Base-by-base conservation (phyloP, 306 rosid genomes). In the Prunus mira region DNA sequence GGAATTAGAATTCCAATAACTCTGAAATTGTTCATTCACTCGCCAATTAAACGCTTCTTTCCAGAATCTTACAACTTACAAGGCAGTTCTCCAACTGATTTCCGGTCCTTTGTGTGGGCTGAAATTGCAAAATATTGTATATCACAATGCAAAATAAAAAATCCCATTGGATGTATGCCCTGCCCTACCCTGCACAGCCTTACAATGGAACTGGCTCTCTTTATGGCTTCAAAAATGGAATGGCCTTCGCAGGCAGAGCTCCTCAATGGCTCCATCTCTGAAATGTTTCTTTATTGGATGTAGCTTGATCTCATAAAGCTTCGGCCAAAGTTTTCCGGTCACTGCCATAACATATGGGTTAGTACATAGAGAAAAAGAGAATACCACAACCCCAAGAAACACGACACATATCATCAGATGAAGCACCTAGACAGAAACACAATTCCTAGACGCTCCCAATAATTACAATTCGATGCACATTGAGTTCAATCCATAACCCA, bases 261-360 rank as follows among this genome's bases (percentile, higher is more conserved):
- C 45, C 81, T 88, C 85, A 22, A 91, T 81, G 38, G 3, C 25
- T 70, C 72, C 87, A 65, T 81, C 85, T 17, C 77, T 61, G 55
- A 82, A 14, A 56, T 65, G 74, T 73, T 84, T 47, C 61, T 85
- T 75, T 22, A 82, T 43, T 3, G 88, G 91, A 61, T 57, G 60
- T 78, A 90, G 66, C 82, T 87, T 86, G 78, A 91, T 84, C 86
- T 94, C 97, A 75, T 76, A 91, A 43, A 94, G 84, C 87, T 86
- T 87, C 22, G 98, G 97, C 98, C 98, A 94, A 19, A 86, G 74
- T 85, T 94, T 94, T 77, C 98, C 97, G 0, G 98, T 94, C 78
- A 94, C 98, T 94, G 91, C 80, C 80, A 77, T 27, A 45, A 83
- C 71, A n/a, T 51, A 72, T 67, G 38, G 74, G 34, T 51, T 32